phyloP scores from a whole-genome alignment of 805 yeast genomes.

The Metschnikowia dekortorum region DNA sequence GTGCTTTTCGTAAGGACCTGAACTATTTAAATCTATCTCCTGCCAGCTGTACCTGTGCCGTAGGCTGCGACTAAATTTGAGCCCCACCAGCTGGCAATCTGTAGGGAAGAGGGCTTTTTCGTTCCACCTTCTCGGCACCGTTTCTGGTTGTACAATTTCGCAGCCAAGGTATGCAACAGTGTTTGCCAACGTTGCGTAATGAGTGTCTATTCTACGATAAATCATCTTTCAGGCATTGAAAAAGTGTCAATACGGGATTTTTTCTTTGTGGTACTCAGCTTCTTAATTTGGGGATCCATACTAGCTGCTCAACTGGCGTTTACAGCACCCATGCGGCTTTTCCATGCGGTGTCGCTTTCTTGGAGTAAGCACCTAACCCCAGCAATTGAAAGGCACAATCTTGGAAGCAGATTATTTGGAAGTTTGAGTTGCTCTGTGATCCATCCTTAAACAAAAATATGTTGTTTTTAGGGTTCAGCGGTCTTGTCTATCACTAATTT shows the following conservation, averaged over 20 bases:
- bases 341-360: slow-evolving; percentile 6
- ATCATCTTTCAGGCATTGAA: slow-evolving; percentile 42
- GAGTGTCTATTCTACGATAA: slow-evolving; percentile 40
- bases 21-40: slow-evolving; percentile 11
- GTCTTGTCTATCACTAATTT: slow-evolving; percentile 42
- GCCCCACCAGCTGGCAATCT: slow-evolving; percentile 4
- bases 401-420: slow-evolving; percentile 14
- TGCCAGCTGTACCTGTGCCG: slow-evolving; percentile 8
- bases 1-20: slow-evolving; percentile 10
- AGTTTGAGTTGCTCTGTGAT: slow-evolving; percentile 25
- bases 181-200: slow-evolving; percentile 39
- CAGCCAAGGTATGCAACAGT: slow-evolving; percentile 41
- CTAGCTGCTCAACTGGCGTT: slow-evolving; percentile 44
- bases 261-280: slow-evolving; percentile 28
- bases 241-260: slow-evolving; percentile 35
- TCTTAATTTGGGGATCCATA: slow-evolving; percentile 24
- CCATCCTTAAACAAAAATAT: slow-evolving; percentile 27
- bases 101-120: slow-evolving; percentile 23
- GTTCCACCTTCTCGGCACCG: slow-evolving; percentile 44
- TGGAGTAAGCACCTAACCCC: slow-evolving; percentile 20
- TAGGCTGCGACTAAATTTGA: neutral
- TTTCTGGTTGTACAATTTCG: slow-evolving; percentile 42
- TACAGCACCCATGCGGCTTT: slow-evolving; percentile 14
- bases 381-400: slow-evolving; percentile 9
- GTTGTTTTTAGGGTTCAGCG: slow-evolving; percentile 42